Evolutionary conservation across 148 eudicot genomes (phyloP).

Genomic region (Dysphania ambrosioides): DNA sequence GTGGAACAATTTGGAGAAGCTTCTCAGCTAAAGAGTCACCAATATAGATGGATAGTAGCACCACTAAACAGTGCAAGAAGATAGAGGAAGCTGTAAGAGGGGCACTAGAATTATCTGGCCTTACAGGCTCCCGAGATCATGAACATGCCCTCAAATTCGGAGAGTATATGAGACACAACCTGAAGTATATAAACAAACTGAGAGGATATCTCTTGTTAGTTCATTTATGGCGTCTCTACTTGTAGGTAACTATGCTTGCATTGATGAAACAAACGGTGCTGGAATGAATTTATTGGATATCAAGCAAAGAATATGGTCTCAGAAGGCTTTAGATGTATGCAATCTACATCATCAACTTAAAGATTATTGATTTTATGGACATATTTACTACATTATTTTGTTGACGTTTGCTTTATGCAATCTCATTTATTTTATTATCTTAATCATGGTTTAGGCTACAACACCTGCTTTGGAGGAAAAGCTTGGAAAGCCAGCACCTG

Average conservation of each 20-base stretch:
- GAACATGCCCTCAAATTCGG: slow-evolving; percentile 84
- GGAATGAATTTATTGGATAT: slow-evolving; percentile 97
- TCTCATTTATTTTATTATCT: not conserved
- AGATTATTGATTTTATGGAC: not conserved
- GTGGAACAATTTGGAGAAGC: slow-evolving; percentile 63
- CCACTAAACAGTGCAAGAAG: slow-evolving; percentile 81
- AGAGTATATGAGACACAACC: slow-evolving; percentile 68
- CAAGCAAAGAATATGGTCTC: slow-evolving; percentile 68
- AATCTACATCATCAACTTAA: slow-evolving; percentile 6
- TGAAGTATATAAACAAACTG: slow-evolving; percentile 59
- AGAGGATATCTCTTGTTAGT: slow-evolving; percentile 90
- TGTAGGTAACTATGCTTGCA: slow-evolving; percentile 68
- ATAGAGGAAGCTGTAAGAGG: slow-evolving; percentile 90
- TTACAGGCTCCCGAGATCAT: slow-evolving; percentile 81
- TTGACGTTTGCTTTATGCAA: slow-evolving; percentile 8
- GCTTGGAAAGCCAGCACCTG: slow-evolving; percentile 83
- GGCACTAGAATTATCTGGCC: slow-evolving; percentile 60
- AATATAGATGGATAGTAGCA: slow-evolving; percentile 94
- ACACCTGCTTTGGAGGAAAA: slow-evolving; percentile 79
- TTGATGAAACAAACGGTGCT: slow-evolving; percentile 92
- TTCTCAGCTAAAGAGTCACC: slow-evolving; percentile 76
- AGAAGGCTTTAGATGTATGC: slow-evolving; percentile 64
- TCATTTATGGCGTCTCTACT: slow-evolving; percentile 83
- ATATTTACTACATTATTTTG: not conserved
- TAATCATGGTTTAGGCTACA: slow-evolving; percentile 55